A percentile compares a stretch with the other conserved stretches of the same genome.
These are phyloP conservation scores for Mayamaea pseudoterrestris DNA, from an alignment of 108 stramenopile species.

Conservation along the genomic window DNA sequence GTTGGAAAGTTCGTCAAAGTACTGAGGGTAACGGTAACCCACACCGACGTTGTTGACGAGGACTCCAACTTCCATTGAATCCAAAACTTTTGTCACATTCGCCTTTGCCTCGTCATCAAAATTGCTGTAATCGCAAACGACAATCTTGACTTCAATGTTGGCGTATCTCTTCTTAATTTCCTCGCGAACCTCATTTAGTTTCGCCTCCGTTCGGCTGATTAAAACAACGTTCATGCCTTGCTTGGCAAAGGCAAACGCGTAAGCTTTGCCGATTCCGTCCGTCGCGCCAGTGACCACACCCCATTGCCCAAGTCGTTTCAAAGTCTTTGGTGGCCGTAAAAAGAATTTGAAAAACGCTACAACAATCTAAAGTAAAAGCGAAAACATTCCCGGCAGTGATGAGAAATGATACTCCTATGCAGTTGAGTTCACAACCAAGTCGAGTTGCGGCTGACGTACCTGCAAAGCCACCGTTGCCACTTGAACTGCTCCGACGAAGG, in stretches of 20 bases:
- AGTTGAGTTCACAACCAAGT: background rate
- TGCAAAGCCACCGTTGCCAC: constrained; percentile 2
- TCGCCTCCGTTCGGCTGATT: constrained; percentile 91
- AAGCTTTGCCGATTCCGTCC: constrained; percentile 98
- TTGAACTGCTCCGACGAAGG: background rate
- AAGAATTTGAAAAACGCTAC: constrained; percentile 68
- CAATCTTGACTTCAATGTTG: constrained; percentile 65
- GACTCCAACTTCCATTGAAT: constrained; percentile 82
- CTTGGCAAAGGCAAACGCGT: constrained; percentile 89
- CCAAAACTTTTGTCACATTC: constrained; percentile 49
- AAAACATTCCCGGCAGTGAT: background rate
- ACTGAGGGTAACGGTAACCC: constrained; percentile 91
- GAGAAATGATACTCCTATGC: background rate
- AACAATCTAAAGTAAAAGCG: background rate
- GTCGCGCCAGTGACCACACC: constrained; percentile 98
- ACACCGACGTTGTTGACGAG: constrained; percentile 99
- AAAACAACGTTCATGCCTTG: constrained; percentile 91
- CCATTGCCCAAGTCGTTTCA: constrained; percentile 92
- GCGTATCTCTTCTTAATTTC: constrained; percentile 77
- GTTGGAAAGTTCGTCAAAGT: constrained; percentile 89
- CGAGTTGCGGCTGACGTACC: background rate
- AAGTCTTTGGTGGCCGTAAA: constrained; percentile 80
- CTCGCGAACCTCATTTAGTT: constrained; percentile 80
- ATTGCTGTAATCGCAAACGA: constrained; percentile 91
- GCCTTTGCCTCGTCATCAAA: constrained; percentile 79